Percentiles rank a stretch among this genome's conserved stretches.
phyloP scores from a whole-genome alignment of 257 asterid species.

The Penstemon eatonii region DNA sequence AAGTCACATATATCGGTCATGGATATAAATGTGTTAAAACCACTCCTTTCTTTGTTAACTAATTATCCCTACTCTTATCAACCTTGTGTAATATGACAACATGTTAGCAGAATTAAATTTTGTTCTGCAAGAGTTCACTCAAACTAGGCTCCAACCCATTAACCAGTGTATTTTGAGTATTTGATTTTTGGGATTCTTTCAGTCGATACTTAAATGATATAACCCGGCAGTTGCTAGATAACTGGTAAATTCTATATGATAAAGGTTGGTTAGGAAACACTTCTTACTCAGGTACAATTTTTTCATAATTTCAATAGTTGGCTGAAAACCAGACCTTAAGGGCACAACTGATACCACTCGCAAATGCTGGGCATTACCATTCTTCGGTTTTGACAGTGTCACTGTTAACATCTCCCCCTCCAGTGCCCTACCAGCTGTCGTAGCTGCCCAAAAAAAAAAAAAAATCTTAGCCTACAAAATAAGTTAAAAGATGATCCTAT shows the following conservation, averaged over 20 bases:
- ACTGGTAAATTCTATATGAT: not conserved
- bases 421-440: conserved; percentile 53
- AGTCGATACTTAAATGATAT: not conserved
- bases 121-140: too few species aligned
- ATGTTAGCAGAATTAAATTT: too few species aligned
- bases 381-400: conserved; percentile 73
- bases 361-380: conserved; percentile 76
- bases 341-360: conserved; percentile 79
- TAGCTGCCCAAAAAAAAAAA: conserved; percentile 40
- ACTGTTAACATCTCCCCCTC: conserved; percentile 80
- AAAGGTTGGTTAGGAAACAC: conserved; percentile 8
- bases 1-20: too few species aligned
- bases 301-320: conserved; percentile 62
- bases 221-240: conserved; percentile 2
- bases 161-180: not conserved
- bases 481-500: conserved; percentile 2
- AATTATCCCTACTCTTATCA: too few species aligned
- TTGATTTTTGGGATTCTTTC: not conserved
- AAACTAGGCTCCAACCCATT: not conserved
- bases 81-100: too few species aligned
- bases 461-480: conserved; percentile 10
- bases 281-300: conserved; percentile 46
- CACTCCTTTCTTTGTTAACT: too few species aligned
- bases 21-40: too few species aligned
- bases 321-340: conserved; percentile 61